phyloP scores from a whole-genome alignment of 176 grass and related monocot species.

The Oryza glaberrima region DNA sequence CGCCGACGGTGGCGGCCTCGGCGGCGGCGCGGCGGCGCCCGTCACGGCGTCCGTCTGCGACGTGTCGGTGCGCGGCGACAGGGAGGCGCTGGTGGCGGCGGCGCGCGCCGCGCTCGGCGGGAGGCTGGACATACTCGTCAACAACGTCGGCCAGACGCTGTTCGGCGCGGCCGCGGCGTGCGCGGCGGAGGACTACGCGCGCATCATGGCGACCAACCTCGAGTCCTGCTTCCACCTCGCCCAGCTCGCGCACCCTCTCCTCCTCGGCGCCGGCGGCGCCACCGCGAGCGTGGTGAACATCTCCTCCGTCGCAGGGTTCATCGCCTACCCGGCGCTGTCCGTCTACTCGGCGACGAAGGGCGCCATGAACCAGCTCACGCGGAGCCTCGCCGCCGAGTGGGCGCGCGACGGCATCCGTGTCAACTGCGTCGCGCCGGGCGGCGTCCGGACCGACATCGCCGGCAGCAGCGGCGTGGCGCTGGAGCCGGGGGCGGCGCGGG shows the following conservation, averaged over 20 bases:
- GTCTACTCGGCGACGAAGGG: constrained; percentile 38
- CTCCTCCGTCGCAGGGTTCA: constrained; percentile 26
- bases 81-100: constrained; percentile 27
- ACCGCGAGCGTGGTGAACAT: constrained; percentile 30
- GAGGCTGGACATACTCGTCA: constrained; percentile 53
- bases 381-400: constrained; percentile 47
- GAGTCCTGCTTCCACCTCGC: constrained; percentile 51
- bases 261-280: neutral
- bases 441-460: neutral
- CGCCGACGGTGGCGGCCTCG: neutral
- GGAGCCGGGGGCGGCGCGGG: constrained; percentile 13
- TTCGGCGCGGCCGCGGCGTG: neutral
- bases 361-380: constrained; percentile 39
- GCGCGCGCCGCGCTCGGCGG: constrained; percentile 5
- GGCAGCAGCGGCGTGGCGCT: neutral
- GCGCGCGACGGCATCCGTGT: constrained; percentile 26
- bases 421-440: constrained; percentile 44
- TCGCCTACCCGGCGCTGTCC: neutral
- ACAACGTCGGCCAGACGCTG: constrained; percentile 20
- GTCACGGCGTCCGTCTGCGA: constrained; percentile 50
- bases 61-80: constrained; percentile 30
- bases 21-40: too few species aligned
- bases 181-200: constrained; percentile 40
- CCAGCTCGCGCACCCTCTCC: constrained; percentile 45
- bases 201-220: constrained; percentile 44